Base-by-base conservation (phyloP, 495 filamentous ascomycete genomes). In the Hypoxylon rickii region DNA sequence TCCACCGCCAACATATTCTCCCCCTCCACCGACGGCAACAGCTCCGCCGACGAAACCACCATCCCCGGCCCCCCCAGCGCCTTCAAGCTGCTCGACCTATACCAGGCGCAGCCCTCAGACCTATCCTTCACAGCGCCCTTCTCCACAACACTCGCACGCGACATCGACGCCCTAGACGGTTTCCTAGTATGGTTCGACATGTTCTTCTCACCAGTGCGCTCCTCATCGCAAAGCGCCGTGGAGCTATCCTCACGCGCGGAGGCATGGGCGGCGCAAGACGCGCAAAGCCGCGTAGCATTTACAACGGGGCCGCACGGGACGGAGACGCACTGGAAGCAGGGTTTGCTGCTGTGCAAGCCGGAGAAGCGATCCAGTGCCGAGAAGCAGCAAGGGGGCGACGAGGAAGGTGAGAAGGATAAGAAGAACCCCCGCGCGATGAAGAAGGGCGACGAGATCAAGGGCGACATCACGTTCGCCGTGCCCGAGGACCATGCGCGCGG, bases 301-400 rank as follows among this genome's bases (percentile, higher is more conserved):
- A 90, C 88, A 37, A 95, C 90, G 21, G 89, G 89, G 3, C 90
- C 90, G 26, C 84, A 86, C 42, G 82, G 83, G 44, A 85, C 83
- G 65, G 86, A 85, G 56, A 95, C 90, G 18, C 90, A 95, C 74
- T 95, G 90, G 90, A 89, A 87, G 72, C 90, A 95, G 70, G 90
- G 88, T 4, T 81, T 93, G 19, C 61, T 79, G 39, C 55, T 78
- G 17, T 64, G 75, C 45, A 73, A 73, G 24, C 74, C 68, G 44
- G 34, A 38, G 8, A 38, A 38, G 34, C 16, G 13, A n/a, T n/a
- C n/a, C n/a, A n/a, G n/a, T n/a, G n/a, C n/a, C 8, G 10, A 7
- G 8, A 13, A 38, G 13, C 2, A 7, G 34, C 16, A 38, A 10
- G 15, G 13, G 4, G 10, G n/a, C 12, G 6, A 17, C 13, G 34